Base-by-base conservation (phyloP, 2,329 filamentous ascomycete species). In the Aspergillus novofumigatus region DNA sequence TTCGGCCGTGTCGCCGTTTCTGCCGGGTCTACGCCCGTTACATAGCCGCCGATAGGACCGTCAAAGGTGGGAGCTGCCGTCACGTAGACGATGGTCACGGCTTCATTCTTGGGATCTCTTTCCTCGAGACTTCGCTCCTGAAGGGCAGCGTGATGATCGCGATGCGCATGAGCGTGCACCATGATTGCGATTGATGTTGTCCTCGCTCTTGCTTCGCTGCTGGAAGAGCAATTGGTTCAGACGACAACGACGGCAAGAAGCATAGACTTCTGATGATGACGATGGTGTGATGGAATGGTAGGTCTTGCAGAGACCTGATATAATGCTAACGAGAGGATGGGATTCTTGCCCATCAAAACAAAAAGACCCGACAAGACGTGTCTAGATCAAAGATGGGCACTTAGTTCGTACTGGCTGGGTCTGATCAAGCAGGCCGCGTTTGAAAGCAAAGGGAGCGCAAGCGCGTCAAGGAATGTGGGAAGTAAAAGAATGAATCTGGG, bases 61-160 rank as follows among this genome's bases (percentile, higher is more conserved):
- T 74, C 70, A 61, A 83, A 85, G 42, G 82, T 84, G 54, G 79
- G 75, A 23, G 75, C 64, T 29, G 79, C 74, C 0, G 82, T 84
- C 49, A 83, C 75, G 67, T 83, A 81, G 45, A 84, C 75, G 44
- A 81, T 69, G 11, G 60, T 57, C 14, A 68, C 56, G 57, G 57
- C 50, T 32, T 57, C 41, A 49, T 52, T 56, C 23, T 62, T 55
- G 47, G 54, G 50, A 11, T 54, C 58, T 45, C 57, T 59, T 53
- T 56, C 53, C 41, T 62, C 59, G 5, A 55, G 54, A 28, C 51
- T 55, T 45, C 64, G 54, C 35, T 51, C 57, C 55, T 68, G 60
- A 54, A 66, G 63, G 54, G 52, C 59, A 55, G 59, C 65, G 47
- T 49, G 63, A 57, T 69, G 68, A 52, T 61, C 64, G 38, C 68